Percentiles rank a stretch among this genome's conserved stretches.
These are phyloP conservation scores for Xanthoparmelia taractica DNA, from an alignment of 495 filamentous ascomycete genomes.

Conservation along the genomic window DNA sequence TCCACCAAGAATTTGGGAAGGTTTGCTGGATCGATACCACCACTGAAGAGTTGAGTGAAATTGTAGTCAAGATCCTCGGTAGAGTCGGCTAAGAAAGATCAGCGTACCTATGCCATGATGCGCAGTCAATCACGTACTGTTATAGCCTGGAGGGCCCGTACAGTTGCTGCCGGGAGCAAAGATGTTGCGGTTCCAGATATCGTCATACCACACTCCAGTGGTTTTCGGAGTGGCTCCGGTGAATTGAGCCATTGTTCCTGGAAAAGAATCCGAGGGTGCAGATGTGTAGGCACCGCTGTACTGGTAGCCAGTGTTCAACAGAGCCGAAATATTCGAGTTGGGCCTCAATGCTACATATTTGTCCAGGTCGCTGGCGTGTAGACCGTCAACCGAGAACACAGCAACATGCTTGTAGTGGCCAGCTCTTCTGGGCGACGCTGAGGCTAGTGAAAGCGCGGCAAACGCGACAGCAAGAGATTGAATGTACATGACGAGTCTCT, in stretches of 20 bases:
- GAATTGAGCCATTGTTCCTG: slow-evolving; percentile 27
- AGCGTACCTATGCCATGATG: not conserved
- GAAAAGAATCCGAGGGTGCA: slow-evolving; percentile 34
- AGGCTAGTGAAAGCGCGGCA: not conserved
- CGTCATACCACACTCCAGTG: slow-evolving; percentile 35
- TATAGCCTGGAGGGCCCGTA: slow-evolving; percentile 28
- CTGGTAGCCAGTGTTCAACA: slow-evolving; percentile 29
- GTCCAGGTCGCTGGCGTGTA: slow-evolving; percentile 27
- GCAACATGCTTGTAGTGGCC: slow-evolving; percentile 28
- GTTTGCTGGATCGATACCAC: slow-evolving; percentile 31
- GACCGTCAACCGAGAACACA: slow-evolving; percentile 28
- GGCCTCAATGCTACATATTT: slow-evolving; percentile 29
- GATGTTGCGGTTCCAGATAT: slow-evolving; percentile 30
- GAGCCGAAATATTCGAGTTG: slow-evolving; percentile 25
- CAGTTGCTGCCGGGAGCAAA: slow-evolving; percentile 24
- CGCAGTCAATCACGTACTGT: slow-evolving; percentile 20
- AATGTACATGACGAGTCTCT: not conserved
- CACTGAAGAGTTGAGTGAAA: slow-evolving; percentile 28
- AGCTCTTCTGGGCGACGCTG: not conserved
- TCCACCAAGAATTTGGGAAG: slow-evolving; percentile 28
- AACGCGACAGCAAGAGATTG: not conserved
- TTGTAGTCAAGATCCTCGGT: slow-evolving; percentile 30
- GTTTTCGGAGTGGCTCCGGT: slow-evolving; percentile 32
- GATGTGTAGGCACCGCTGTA: slow-evolving; percentile 30
- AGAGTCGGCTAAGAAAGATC: slow-evolving; percentile 23